These are phyloP conservation scores for Malus orientalis DNA, from an alignment of 306 rosid genomes.

Conservation along the genomic window DNA sequence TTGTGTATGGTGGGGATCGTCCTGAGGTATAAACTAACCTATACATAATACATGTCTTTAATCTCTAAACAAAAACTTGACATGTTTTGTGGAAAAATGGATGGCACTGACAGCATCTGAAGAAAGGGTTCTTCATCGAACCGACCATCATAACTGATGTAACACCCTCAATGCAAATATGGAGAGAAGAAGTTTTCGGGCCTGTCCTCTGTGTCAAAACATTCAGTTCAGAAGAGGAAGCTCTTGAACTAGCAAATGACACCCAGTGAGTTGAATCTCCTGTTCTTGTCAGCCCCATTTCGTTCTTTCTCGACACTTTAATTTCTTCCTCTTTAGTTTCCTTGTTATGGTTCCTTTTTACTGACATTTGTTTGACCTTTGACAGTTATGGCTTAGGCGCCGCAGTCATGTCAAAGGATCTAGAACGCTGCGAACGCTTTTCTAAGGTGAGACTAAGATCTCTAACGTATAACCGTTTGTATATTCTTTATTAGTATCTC, in stretches of 20 bases:
- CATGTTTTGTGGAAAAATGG: background rate
- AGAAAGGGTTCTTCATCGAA: conserved; percentile 72
- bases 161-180: conserved; percentile 81
- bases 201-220: conserved; percentile 86
- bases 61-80: background rate
- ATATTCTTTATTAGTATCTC: background rate
- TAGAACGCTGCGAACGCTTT: conserved; percentile 79
- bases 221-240: conserved; percentile 80
- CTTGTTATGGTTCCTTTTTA: background rate
- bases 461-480: background rate
- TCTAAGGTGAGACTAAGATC: conserved; percentile 46
- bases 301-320: background rate
- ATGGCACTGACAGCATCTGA: conserved; percentile 57
- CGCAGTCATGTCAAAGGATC: conserved; percentile 81
- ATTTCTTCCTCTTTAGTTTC: background rate
- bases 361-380: background rate
- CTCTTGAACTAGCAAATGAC: conserved; percentile 80
- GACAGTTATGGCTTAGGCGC: conserved; percentile 77
- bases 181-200: conserved; percentile 92
- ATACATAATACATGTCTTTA: background rate
- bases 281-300: background rate
- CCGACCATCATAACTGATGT: conserved; percentile 66
- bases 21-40: conserved; percentile 56
- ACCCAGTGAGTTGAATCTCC: conserved; percentile 38
- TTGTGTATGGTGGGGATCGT: conserved; percentile 73